phyloP scores from a whole-genome alignment of 2,329 filamentous ascomycete species.

The Curvularia eragrostidis region DNA sequence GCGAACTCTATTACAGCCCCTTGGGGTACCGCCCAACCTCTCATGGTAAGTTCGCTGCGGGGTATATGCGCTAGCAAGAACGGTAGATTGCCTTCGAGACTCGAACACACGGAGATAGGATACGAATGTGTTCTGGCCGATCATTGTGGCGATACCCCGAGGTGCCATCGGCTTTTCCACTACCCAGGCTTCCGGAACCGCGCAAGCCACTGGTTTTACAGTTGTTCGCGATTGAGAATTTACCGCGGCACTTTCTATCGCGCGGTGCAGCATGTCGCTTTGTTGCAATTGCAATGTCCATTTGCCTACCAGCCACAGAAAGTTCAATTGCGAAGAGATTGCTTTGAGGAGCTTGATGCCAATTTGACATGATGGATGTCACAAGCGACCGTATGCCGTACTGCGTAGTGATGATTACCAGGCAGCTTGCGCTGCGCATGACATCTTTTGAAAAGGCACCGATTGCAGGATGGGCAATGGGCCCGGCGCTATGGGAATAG shows the following conservation, averaged over 20 bases:
- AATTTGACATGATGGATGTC: not conserved
- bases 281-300: not conserved
- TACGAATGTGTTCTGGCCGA: not conserved
- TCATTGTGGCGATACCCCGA: not conserved
- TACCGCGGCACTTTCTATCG: not conserved
- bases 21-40: not conserved
- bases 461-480: not conserved
- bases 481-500: not conserved
- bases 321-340: not conserved
- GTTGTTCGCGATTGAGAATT: not conserved
- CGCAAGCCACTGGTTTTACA: not conserved
- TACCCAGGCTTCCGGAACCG: not conserved
- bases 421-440: not conserved
- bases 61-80: not conserved
- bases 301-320: not conserved
- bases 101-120: not conserved
- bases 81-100: not conserved
- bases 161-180: not conserved
- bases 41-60: not conserved
- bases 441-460: not conserved
- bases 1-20: not conserved
- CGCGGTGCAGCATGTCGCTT: not conserved
- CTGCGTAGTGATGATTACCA: not conserved
- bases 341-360: not conserved
- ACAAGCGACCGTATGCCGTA: not conserved